Base-by-base conservation (phyloP, 176 grass and related monocot species). In the Eleusine coracana region DNA sequence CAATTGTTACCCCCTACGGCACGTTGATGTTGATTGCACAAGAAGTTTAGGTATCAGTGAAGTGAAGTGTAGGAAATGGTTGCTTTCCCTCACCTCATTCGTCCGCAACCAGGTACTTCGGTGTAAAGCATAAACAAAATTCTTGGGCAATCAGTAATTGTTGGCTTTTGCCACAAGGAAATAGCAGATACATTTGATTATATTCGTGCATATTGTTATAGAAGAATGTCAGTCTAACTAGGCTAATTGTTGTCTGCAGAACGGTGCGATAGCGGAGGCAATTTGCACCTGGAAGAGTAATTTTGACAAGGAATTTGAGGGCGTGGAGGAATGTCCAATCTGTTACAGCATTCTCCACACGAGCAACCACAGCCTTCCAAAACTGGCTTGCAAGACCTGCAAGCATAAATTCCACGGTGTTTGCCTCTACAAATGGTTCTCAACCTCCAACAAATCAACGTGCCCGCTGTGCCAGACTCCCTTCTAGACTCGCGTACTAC, bases 391-490 rank as follows among this genome's bases (percentile, higher is more conserved):
- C 90, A 95, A 95, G 75, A 98, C 92, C 48, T 98, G 96, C 85
- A 90, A 80, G 83, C 96, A 98, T 74, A 98, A 98, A 79, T 98
- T 98, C 68, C 96, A 98, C 25, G 90, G 92, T 15, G 92, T 91
- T 54, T 98, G 92, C 84, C 81, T 98, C 80, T 98, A 93, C 91
- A 98, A 98, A 73, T 98, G 96, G 96, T 98, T 98, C 78, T 95
- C 96, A 77, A 98, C 92, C 14, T 98, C 96, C 79, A 94, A 98
- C 85, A 95, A 98, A 71, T 98, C 96, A 7, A 98, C 96, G 3
- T 98, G 96, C 65, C 96, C 92, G 15, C 83, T 98, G 31, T 98
- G 96, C 84, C 96, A 95, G 77, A 95, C 92, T 8, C 96, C 96
- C 23, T 98, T 98, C 63, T 97, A 91, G 86, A 76, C 40, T 9